Evolutionary conservation across 768 basidiomycete genomes (phyloP).

Genomic region (Pulveroboletus sp.): DNA sequence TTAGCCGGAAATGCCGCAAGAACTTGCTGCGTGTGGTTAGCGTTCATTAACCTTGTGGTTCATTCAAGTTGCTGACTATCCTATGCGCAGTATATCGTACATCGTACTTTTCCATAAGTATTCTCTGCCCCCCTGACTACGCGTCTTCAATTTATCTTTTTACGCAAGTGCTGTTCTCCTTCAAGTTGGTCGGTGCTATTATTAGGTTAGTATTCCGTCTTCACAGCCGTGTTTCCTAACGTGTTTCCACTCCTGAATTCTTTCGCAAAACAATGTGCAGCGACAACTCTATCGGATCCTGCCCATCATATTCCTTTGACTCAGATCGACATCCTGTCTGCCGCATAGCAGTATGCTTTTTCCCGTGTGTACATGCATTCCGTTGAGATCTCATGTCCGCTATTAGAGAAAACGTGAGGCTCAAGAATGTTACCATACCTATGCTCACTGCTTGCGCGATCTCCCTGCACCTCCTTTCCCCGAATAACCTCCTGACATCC

Average conservation of each 20-base stretch:
- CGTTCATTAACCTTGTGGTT: neutral
- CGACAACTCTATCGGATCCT: constrained; percentile 71
- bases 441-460: constrained; percentile 69
- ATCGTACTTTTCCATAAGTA: constrained; percentile 90
- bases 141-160: constrained; percentile 9
- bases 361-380: neutral
- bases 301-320: constrained; percentile 78
- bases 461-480: constrained; percentile 76
- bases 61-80: constrained; percentile 10
- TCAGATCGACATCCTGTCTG: constrained; percentile 82
- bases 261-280: constrained; percentile 81
- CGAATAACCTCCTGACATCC: constrained; percentile 57
- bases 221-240: neutral
- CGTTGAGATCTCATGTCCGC: neutral
- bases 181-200: constrained; percentile 82
- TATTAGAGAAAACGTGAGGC: constrained; percentile 72
- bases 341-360: constrained; percentile 70
- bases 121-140: constrained; percentile 18
- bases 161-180: constrained; percentile 87
- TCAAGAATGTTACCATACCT: constrained; percentile 72
- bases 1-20: constrained; percentile 83
- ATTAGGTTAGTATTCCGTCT: constrained; percentile 56
- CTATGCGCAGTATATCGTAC: constrained; percentile 73
- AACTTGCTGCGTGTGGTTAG: constrained; percentile 80
- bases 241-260: constrained; percentile 69